Conservation (phyloP, 495 filamentous ascomycete genomes). For the Aspergillus bridgeri region DNA sequence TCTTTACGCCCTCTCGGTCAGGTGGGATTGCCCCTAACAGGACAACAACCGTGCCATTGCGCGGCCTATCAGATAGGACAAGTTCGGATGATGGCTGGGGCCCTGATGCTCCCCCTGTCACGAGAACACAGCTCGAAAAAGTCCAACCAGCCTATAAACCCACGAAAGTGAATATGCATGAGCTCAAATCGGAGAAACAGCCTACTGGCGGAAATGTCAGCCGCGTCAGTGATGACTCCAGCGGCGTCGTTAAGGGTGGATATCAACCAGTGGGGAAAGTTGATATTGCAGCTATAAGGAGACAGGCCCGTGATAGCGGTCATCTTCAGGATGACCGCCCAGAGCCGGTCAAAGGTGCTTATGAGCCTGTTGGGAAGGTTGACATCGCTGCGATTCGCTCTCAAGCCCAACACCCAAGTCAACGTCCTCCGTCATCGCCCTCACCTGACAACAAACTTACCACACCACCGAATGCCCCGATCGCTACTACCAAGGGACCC, state of each 20-base stretch:
- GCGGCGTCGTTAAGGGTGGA: conserved; percentile 76
- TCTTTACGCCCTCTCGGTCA: conserved; percentile 77
- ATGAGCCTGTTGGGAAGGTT: conserved; percentile 90
- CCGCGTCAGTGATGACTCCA: conserved; percentile 29
- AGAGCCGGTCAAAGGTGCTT: conserved; percentile 79
- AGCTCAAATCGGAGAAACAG: conserved; percentile 65
- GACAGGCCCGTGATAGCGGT: conserved; percentile 67
- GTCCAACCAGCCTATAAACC: conserved; percentile 90
- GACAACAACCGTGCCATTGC: conserved; percentile 48
- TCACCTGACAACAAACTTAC: conserved; percentile 39
- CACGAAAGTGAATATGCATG: conserved; percentile 85
- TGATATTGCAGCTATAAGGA: conserved; percentile 85
- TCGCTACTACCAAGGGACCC: conserved; percentile 55
- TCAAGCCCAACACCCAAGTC: conserved; percentile 63
- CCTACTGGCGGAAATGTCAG: conserved; percentile 51
- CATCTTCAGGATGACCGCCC: conserved; percentile 68
- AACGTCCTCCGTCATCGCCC: conserved; percentile 38
- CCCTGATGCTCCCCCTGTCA: conserved; percentile 84
- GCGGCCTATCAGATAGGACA: conserved; percentile 42
- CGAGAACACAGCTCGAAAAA: conserved; percentile 85
- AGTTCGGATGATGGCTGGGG: conserved; percentile 87
- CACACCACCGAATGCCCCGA: conserved; percentile 29
- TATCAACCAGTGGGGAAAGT: conserved; percentile 97
- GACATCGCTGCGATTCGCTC: conserved; percentile 91
- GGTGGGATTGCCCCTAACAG: conserved; percentile 60